Percentiles rank a stretch among this genome's conserved stretches.
phyloP scores from a whole-genome alignment of 805 yeast genomes.

The Nakazawaea anatomiae region DNA sequence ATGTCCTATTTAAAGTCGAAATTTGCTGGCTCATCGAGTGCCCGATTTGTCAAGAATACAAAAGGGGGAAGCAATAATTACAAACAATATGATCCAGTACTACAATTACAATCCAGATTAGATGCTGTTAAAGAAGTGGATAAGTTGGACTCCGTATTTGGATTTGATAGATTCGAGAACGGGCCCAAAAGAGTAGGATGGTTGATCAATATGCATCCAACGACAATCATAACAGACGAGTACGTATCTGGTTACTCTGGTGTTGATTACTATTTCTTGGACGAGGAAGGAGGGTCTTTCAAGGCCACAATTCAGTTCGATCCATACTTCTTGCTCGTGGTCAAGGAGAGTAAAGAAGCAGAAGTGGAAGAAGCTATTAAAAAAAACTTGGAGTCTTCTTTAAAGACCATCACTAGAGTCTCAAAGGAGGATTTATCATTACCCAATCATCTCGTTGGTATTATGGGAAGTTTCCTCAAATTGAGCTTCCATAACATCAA shows the following conservation, averaged over 20 bases:
- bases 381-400: constrained; percentile 54
- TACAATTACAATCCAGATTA: constrained; percentile 30
- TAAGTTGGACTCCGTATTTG: constrained; percentile 75
- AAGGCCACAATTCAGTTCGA: constrained; percentile 78
- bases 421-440: constrained; percentile 74
- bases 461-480: constrained; percentile 56
- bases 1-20: constrained; percentile 8
- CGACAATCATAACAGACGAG: constrained; percentile 57
- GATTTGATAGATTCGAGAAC: constrained; percentile 72
- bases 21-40: constrained; percentile 45
- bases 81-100: constrained; percentile 9
- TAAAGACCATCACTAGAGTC: constrained; percentile 52
- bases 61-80: background rate
- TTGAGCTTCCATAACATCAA: constrained; percentile 68
- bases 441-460: constrained; percentile 84
- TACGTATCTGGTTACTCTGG: constrained; percentile 70
- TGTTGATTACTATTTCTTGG: constrained; percentile 90
- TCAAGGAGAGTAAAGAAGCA: constrained; percentile 52
- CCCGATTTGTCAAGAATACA: constrained; percentile 43
- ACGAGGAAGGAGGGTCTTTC: constrained; percentile 95
- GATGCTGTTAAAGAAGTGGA: constrained; percentile 59
- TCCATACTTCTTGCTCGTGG: constrained; percentile 78
- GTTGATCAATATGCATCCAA: constrained; percentile 92
- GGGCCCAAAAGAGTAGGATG: constrained; percentile 79
- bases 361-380: constrained; percentile 85